Evolutionary conservation across 805 yeast species (phyloP), one percentile per base, ranked within the genome.

Genomic region (Saccharomycopsis schoenii): DNA sequence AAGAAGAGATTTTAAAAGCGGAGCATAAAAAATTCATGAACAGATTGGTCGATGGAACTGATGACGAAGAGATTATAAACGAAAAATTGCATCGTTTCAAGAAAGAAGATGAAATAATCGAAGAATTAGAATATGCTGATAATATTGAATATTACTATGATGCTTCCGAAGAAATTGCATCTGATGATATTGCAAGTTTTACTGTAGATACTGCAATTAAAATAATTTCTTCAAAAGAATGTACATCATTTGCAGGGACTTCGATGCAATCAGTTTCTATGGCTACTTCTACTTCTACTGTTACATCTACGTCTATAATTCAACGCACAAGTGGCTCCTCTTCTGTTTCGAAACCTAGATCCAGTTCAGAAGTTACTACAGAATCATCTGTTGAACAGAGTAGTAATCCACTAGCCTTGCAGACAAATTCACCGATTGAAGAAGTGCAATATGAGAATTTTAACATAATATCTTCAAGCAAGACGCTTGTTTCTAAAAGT

Each of bases 31-130:
- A 72, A 61, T 75, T 69, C 58, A 74, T 77, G 59, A 76, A 73
- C 61, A 76, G 76, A 66, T 76, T 79, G 62, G 84, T 82, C 62
- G 81, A 81, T 64, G 71, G 78, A 9, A 81, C 84, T 12, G 83
- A 77, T 66, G 72, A 73, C 40, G 87, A 86, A 1, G 78, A 85
- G 0, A 80, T 75, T 60, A 78, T 77, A 4, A 77, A 70, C 59
- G 69, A 47, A 5, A 61, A 62, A 60, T 56, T 67, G 58, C 37
- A 61, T n/a, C 41, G 70, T 47, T 72, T 70, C 12, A 67, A 55
- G 41, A 65, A 68, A 37, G 75, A 70, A 61, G 70, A 69, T 19
- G 67, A 64, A 39, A 68, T 66, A 5, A 82, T 80, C 43, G 83
- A 85, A 15, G 64, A 61, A 41, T 52, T 61, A 34, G 64, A 61